Evolutionary conservation across 2,329 filamentous ascomycete species (phyloP), one percentile per base, ranked within the genome.

Genomic region (Epichloe sp.): DNA sequence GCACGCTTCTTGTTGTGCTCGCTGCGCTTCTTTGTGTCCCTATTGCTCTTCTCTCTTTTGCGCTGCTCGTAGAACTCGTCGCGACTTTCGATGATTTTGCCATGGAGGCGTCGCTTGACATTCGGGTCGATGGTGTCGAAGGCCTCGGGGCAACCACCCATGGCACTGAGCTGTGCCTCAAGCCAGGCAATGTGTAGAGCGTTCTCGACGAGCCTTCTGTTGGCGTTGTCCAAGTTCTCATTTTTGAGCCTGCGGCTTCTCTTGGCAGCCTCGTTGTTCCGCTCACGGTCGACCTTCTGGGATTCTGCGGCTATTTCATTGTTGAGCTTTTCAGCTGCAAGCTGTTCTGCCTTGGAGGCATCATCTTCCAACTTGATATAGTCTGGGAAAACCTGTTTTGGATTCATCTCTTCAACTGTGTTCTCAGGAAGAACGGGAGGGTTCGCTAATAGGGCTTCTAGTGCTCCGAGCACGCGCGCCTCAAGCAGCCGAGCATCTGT

Each of bases 241-340:
- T 50, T 31, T 52, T 59, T 63, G 41, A 57, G n/a, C 0, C 41
- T 40, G 1, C 69, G 61, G 11, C 62, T 65, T 49, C 67, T 64
- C 55, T 65, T 67, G 23, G 69, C 69, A 0, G 69, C 65, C 37
- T 57, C 52, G 53, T 69, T 71, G 58, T 71, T 71, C 4, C 68
- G 58, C 42, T 60, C 52, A 2, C 63, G 59, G 17, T 68, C 62
- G 2, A 62, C 45, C 4, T 23, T 47, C 51, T 62, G 59, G 8
- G 57, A 55, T 19, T 56, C 48, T 3, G 51, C 51, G 2, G 64
- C 58, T 38, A 67, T 59, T 5, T 44, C 12, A 48, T 68, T 64
- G 51, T 63, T 63, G 6, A 53, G 51, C 0, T 46, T 53, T 19
- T 59, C 55, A 2, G 58, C 53, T 3, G 50, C 57, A 0, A 54